These are phyloP conservation scores for Pulveroboletus sp. DNA, from an alignment of 768 basidiomycete species.

Conservation along the genomic window DNA sequence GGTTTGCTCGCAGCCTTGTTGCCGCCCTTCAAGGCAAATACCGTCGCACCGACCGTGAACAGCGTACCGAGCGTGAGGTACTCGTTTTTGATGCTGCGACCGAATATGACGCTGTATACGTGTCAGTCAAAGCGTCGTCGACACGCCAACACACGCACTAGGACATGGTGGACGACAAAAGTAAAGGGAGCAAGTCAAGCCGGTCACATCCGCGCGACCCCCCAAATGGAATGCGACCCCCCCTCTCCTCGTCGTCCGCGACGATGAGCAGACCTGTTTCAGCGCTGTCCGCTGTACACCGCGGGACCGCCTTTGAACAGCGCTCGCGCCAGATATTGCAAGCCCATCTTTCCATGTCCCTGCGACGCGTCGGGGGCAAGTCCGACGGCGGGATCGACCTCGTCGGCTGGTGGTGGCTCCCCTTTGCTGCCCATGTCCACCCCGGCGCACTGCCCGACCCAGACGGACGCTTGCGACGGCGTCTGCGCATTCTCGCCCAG, in stretches of 20 bases:
- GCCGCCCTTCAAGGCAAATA: slow-evolving; percentile 54
- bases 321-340: slow-evolving; percentile 62
- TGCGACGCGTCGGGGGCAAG: slow-evolving; percentile 77
- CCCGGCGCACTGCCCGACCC: slow-evolving; percentile 14
- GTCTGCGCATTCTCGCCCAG: slow-evolving; percentile 78
- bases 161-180: slow-evolving; percentile 36
- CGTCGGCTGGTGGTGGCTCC: slow-evolving; percentile 93
- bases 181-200: not conserved
- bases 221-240: slow-evolving; percentile 10
- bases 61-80: slow-evolving; percentile 74
- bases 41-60: slow-evolving; percentile 51
- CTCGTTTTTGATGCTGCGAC: slow-evolving; percentile 80
- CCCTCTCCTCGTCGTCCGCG: not conserved
- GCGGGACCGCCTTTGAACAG: slow-evolving; percentile 74
- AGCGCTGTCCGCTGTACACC: slow-evolving; percentile 52
- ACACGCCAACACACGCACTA: slow-evolving; percentile 33
- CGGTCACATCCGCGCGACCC: slow-evolving; percentile 27
- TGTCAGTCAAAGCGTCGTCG: slow-evolving; percentile 3
- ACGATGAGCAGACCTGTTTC: not conserved
- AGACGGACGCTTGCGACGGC: slow-evolving; percentile 34
- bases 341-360: slow-evolving; percentile 71
- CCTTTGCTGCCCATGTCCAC: slow-evolving; percentile 21
- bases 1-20: slow-evolving; percentile 47
- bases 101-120: slow-evolving; percentile 61
- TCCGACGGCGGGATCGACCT: slow-evolving; percentile 90